Conservation (phyloP, 176 grass and related monocot species). For the Rhipidocladum racemiflorum region DNA sequence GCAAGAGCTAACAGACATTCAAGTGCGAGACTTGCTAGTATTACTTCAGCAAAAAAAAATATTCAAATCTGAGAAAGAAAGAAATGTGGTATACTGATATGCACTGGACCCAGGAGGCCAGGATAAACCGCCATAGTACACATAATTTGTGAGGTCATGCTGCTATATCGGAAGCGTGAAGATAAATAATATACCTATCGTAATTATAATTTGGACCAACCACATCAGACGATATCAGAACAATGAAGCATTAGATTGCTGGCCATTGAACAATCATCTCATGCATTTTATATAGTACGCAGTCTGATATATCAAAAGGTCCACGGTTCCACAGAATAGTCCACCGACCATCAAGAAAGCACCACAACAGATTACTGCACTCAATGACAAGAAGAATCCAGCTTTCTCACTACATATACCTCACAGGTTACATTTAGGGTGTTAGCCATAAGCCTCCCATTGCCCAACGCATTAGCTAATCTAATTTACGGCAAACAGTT, state of each 20-base stretch:
- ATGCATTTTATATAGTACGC: not conserved
- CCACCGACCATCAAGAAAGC: not conserved
- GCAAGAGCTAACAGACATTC: slow-evolving; percentile 6
- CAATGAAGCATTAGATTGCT: not conserved
- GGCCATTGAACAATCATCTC: not conserved
- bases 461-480: not conserved
- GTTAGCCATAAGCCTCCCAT: not conserved
- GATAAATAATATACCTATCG: not conserved
- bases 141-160: not conserved
- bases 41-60: not conserved
- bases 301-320: not conserved
- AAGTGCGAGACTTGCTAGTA: not conserved
- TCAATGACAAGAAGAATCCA: not conserved
- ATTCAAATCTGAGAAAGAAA: not conserved
- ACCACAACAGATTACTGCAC: not conserved
- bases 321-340: not conserved
- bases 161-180: not conserved
- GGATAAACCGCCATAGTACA: not conserved
- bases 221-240: not conserved
- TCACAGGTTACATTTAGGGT: not conserved
- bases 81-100: not conserved
- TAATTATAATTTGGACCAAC: slow-evolving; percentile 17
- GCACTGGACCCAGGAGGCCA: not conserved
- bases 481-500: not conserved
- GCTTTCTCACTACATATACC: not conserved